Percentiles rank a stretch among this genome's conserved stretches.
Conservation (phyloP, 2,329 filamentous ascomycete genomes). For the Sporothrix mexicana region DNA sequence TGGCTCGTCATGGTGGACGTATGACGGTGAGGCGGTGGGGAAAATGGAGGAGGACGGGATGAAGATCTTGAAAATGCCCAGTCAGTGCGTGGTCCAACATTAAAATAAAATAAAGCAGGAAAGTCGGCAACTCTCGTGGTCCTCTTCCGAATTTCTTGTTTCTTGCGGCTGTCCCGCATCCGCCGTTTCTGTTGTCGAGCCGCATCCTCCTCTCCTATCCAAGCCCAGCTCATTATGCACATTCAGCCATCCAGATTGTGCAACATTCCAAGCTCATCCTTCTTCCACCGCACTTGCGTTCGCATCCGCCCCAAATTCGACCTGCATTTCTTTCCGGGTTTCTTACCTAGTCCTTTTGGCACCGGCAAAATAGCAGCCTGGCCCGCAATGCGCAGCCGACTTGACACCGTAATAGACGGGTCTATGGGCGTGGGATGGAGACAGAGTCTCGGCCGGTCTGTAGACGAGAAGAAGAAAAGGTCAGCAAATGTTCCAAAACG, state of each 20-base stretch:
- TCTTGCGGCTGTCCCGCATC: no score
- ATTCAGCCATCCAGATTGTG: not conserved
- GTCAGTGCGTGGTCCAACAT: not conserved
- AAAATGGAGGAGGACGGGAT: slow-evolving; percentile 16
- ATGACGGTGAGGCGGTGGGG: slow-evolving; percentile 36
- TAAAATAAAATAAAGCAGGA: not conserved
- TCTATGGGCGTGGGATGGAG: not conserved
- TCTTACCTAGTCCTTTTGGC: slow-evolving; percentile 18
- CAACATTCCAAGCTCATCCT: not conserved
- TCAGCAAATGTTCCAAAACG: not conserved
- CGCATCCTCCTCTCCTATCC: not conserved
- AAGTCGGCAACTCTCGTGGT: not conserved
- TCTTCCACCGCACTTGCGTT: no score
- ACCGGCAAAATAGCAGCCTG: slow-evolving; percentile 11
- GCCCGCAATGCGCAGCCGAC: slow-evolving; percentile 26
- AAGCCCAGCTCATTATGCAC: not conserved
- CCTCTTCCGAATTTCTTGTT: slow-evolving; percentile 5
- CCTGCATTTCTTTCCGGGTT: no score
- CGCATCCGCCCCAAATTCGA: not conserved
- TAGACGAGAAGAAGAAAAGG: not conserved
- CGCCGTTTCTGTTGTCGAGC: not conserved
- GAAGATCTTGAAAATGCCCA: slow-evolving; percentile 29
- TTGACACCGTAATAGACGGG: slow-evolving; percentile 27
- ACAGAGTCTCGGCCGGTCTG: slow-evolving; percentile 24
- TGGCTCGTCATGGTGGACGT: slow-evolving; percentile 60